A percentile compares a stretch with the other conserved stretches of the same genome.
Evolutionary conservation across 768 basidiomycete genomes (phyloP).

Genomic region (Amanita molliuscula): DNA sequence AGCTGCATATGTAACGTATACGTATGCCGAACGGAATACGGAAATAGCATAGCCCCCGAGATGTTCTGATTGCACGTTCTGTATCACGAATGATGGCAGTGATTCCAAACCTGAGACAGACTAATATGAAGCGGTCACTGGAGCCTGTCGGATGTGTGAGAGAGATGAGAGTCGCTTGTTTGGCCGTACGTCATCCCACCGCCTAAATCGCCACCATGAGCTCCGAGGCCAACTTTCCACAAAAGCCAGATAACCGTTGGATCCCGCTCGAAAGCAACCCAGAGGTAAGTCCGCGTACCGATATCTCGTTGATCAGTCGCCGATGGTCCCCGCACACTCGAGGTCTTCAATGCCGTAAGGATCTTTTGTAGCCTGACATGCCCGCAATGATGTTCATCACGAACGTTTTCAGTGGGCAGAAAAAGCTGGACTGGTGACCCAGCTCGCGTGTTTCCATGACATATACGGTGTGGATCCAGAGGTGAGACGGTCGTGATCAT

Average conservation of each 20-base stretch:
- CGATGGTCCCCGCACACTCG: background rate
- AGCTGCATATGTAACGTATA: too few relatives aligned
- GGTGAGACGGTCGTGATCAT: constrained; percentile 23
- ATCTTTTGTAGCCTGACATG: background rate
- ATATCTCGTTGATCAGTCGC: background rate
- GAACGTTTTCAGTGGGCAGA: constrained; percentile 45
- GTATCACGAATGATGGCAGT: background rate
- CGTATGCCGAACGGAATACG: too few relatives aligned
- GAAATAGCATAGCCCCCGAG: too few relatives aligned
- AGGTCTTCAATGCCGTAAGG: constrained; percentile 20
- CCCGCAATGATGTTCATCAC: background rate
- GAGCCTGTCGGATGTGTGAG: background rate
- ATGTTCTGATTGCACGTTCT: background rate
- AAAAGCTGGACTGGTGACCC: constrained; percentile 50
- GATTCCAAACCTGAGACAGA: background rate
- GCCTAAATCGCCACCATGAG: background rate
- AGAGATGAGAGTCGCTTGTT: background rate
- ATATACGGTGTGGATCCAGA: constrained; percentile 66
- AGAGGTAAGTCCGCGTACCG: constrained; percentile 18
- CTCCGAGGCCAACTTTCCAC: background rate
- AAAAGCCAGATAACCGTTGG: constrained; percentile 33
- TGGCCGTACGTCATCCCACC: background rate
- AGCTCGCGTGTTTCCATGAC: constrained; percentile 49
- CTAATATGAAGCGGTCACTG: too few relatives aligned
- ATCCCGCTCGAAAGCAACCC: constrained; percentile 77